phyloP scores from a whole-genome alignment of 257 asterid genomes.

The Sherardia arvensis region DNA sequence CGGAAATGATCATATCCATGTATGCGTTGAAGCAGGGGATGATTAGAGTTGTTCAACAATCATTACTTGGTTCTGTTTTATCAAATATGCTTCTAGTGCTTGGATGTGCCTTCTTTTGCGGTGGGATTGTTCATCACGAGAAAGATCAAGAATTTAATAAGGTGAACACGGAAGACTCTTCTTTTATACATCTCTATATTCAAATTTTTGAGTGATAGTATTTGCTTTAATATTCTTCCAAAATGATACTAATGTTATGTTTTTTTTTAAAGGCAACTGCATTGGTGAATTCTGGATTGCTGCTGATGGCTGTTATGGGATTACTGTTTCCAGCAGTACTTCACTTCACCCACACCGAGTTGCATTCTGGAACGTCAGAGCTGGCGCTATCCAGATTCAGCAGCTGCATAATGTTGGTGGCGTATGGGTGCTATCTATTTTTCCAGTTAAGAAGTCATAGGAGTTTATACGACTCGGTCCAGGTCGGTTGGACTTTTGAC shows the following conservation, averaged over 20 bases:
- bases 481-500: slow-evolving; percentile 30
- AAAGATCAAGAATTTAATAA: slow-evolving; percentile 75
- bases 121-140: slow-evolving; percentile 66
- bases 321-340: slow-evolving; percentile 87
- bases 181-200: neutral
- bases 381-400: slow-evolving; percentile 91
- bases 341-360: slow-evolving; percentile 84
- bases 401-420: slow-evolving; percentile 87
- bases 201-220: neutral
- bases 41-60: slow-evolving; percentile 89
- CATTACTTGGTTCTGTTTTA: slow-evolving; percentile 87
- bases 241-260: slow-evolving; percentile 20
- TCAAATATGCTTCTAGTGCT: slow-evolving; percentile 96
- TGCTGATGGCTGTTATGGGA: slow-evolving; percentile 98
- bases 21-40: slow-evolving; percentile 86
- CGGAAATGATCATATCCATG: slow-evolving; percentile 92
- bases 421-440: slow-evolving; percentile 87
- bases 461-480: slow-evolving; percentile 39
- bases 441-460: slow-evolving; percentile 86
- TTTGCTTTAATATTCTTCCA: slow-evolving; percentile 9
- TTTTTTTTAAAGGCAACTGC: slow-evolving; percentile 67
- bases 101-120: slow-evolving; percentile 94
- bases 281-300: slow-evolving; percentile 77
- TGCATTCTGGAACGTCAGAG: slow-evolving; percentile 78
- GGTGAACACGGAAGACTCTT: slow-evolving; percentile 35